Evolutionary conservation across 345 rosid species (phyloP).

Genomic region (Gossypium longicalyx): DNA sequence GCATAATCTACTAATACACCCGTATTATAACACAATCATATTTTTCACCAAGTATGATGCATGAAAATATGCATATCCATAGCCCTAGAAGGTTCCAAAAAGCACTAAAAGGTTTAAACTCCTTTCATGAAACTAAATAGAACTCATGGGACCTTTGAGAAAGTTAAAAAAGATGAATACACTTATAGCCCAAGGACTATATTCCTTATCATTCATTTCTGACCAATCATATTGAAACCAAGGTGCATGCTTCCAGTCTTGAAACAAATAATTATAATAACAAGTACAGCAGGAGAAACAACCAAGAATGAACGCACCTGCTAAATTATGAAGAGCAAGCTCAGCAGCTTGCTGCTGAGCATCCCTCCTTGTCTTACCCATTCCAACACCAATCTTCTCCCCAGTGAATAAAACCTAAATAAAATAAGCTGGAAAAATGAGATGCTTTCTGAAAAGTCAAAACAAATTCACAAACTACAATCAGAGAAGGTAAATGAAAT

Average conservation of each 20-base stretch:
- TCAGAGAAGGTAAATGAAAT: neutral
- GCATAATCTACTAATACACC: neutral
- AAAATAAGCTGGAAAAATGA: conserved; percentile 15
- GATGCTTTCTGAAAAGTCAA: neutral
- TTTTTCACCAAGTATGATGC: neutral
- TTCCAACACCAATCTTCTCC: conserved; percentile 94
- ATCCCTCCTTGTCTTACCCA: conserved; percentile 95
- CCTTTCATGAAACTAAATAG: neutral
- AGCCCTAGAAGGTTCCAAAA: conserved; percentile 3
- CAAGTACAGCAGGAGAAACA: neutral
- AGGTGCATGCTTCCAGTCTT: neutral
- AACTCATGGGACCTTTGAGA: neutral
- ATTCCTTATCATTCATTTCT: neutral
- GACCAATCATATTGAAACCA: neutral
- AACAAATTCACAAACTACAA: neutral
- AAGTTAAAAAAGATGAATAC: neutral
- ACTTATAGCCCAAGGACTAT: neutral
- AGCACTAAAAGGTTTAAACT: neutral
- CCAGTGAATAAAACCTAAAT: conserved; percentile 72
- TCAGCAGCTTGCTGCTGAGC: conserved; percentile 98
- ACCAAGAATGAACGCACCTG: conserved; percentile 46
- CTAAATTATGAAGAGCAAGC: conserved; percentile 79
- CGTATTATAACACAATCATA: neutral
- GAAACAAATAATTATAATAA: neutral
- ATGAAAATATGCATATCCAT: neutral